Evolutionary conservation across 345 rosid species (phyloP).

Genomic region (Carallia brachiata): DNA sequence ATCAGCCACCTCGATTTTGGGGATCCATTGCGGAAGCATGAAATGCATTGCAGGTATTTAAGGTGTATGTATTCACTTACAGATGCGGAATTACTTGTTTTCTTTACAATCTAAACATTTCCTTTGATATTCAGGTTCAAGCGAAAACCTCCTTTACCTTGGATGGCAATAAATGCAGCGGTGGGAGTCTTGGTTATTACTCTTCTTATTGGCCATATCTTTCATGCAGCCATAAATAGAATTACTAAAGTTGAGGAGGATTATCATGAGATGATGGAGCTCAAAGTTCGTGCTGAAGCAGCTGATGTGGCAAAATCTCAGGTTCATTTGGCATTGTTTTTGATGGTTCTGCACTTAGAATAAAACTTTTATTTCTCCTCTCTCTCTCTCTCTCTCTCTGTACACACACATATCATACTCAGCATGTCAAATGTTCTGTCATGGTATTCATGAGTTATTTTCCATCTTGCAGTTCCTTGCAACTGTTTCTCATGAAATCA

Average conservation of each 20-base stretch:
- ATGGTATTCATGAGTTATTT: conserved; percentile 18
- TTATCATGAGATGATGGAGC: conserved; percentile 67
- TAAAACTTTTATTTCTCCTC: neutral
- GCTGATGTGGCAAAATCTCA: conserved; percentile 98
- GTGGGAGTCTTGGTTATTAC: conserved; percentile 58
- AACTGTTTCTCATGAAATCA: conserved; percentile 96
- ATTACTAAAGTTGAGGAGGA: conserved; percentile 80
- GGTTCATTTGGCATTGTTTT: conserved; percentile 37
- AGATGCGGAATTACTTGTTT: conserved; percentile 17
- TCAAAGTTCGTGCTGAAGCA: conserved; percentile 93
- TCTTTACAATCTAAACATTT: conserved; percentile 8
- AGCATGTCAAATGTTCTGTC: neutral
- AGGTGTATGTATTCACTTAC: conserved; percentile 2
- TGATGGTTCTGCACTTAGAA: neutral
- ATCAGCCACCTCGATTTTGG: conserved; percentile 83
- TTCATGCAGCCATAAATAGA: conserved; percentile 65
- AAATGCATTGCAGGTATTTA: conserved; percentile 89
- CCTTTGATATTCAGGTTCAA: conserved; percentile 54
- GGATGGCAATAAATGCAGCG: conserved; percentile 71
- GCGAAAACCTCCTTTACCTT: conserved; percentile 73
- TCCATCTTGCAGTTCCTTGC: conserved; percentile 75
- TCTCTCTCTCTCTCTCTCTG: neutral
- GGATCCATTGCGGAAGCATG: conserved; percentile 84
- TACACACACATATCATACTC: neutral
- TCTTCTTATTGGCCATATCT: conserved; percentile 73